Percentiles rank a stretch among this genome's conserved stretches.
Evolutionary conservation across 306 rosid genomes (phyloP).

Genomic region (Castanea sativa): DNA sequence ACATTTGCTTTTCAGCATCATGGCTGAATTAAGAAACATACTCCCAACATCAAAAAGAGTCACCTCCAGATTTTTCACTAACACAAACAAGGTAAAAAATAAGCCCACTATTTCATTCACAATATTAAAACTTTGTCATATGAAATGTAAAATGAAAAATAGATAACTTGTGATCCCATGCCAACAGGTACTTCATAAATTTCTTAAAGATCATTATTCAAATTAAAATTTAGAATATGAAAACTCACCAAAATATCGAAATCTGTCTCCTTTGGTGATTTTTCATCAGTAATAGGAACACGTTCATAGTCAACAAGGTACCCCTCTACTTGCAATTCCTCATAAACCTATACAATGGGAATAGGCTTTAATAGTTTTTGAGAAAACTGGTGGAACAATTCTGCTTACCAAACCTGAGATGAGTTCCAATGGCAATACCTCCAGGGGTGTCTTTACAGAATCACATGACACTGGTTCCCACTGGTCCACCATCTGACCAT

Average conservation of each 20-base stretch:
- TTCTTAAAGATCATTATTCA: not conserved
- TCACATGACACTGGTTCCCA: slow-evolving; percentile 76
- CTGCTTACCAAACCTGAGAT: slow-evolving; percentile 14
- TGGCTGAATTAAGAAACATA: not conserved
- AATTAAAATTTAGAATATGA: slow-evolving; percentile 7
- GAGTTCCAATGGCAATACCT: slow-evolving; percentile 44
- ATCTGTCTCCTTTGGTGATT: slow-evolving; percentile 81
- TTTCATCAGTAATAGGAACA: slow-evolving; percentile 93
- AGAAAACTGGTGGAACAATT: slow-evolving; percentile 16
- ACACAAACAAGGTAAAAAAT: not conserved
- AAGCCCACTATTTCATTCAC: not conserved
- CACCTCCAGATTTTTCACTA: not conserved
- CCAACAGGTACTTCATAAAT: slow-evolving; percentile 1
- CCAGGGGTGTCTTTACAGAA: slow-evolving; percentile 80
- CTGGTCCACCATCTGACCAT: slow-evolving; percentile 99
- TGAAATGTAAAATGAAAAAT: slow-evolving; percentile 1
- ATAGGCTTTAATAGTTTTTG: slow-evolving; percentile 21
- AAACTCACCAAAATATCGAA: slow-evolving; percentile 84
- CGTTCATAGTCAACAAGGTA: slow-evolving; percentile 93
- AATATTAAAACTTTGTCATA: not conserved
- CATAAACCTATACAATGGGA: slow-evolving; percentile 62
- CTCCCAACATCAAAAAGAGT: not conserved
- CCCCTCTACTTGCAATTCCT: slow-evolving; percentile 71
- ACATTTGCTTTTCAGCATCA: not conserved
- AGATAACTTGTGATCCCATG: slow-evolving; percentile 5